phyloP scores from a whole-genome alignment of 2,329 filamentous ascomycete genomes.

The Trichoderma sp. region DNA sequence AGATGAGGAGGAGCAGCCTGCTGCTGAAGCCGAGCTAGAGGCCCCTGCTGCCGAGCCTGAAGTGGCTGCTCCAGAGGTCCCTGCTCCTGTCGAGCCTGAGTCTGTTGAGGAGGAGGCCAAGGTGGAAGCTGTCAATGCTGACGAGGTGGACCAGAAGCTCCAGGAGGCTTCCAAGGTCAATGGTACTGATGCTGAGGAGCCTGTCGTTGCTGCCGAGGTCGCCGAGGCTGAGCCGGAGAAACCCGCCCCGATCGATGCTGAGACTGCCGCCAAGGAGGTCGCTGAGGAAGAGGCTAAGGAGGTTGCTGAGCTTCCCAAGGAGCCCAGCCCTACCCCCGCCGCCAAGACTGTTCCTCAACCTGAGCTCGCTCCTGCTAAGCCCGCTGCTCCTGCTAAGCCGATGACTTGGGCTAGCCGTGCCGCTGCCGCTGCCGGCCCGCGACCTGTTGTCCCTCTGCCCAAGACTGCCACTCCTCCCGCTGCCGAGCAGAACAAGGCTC shows the following conservation, averaged over 20 bases:
- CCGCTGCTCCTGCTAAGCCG: constrained; percentile 55
- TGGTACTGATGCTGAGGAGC: constrained; percentile 36
- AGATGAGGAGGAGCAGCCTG: constrained; percentile 70
- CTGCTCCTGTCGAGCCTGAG: constrained; percentile 38
- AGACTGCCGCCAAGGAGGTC: constrained; percentile 54
- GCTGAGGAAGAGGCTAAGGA: constrained; percentile 55
- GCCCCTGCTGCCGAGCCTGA: constrained; percentile 29
- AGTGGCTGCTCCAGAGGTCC: constrained; percentile 30
- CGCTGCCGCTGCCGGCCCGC: constrained; percentile 58
- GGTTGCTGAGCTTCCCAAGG: constrained; percentile 67
- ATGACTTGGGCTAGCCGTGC: constrained; percentile 75
- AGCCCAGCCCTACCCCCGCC: constrained; percentile 57
- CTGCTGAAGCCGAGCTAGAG: constrained; percentile 43
- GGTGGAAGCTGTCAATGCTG: constrained; percentile 51
- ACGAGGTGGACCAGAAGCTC: constrained; percentile 72
- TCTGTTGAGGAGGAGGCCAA: constrained; percentile 36
- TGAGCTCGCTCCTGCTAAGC: constrained; percentile 51
- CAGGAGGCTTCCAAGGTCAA: constrained; percentile 59
- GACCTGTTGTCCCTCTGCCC: constrained; percentile 55
- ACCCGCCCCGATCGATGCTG: constrained; percentile 42
- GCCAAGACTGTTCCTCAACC: constrained; percentile 50
- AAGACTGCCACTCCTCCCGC: constrained; percentile 60
- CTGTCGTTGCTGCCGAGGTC: constrained; percentile 41
- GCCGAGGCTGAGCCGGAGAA: constrained; percentile 41
- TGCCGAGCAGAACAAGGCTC: constrained; percentile 50